Evolutionary conservation across 306 rosid genomes (phyloP).

Genomic region (Cicer judaicum): DNA sequence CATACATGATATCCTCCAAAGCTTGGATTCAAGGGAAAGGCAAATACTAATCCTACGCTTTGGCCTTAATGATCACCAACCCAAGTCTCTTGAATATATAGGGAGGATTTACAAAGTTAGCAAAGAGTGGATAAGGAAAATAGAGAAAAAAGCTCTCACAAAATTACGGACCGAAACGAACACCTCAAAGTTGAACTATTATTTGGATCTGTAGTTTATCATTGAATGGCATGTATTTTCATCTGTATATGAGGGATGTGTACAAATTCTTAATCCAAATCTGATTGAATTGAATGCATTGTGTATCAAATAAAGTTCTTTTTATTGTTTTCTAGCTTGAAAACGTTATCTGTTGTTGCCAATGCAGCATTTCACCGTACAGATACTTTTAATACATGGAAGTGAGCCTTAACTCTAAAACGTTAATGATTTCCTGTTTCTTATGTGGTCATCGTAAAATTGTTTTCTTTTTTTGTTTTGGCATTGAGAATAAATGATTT

Average conservation of each 20-base stretch:
- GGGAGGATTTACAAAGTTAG: slow-evolving; percentile 68
- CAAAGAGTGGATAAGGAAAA: slow-evolving; percentile 73
- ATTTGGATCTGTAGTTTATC: slow-evolving; percentile 56
- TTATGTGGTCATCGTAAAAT: neutral
- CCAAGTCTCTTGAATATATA: slow-evolving; percentile 76
- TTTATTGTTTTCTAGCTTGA: slow-evolving; percentile 11
- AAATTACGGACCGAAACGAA: slow-evolving; percentile 60
- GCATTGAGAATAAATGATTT: no score
- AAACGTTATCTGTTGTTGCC: slow-evolving; percentile 22
- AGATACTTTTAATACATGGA: neutral
- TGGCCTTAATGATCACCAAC: slow-evolving; percentile 67
- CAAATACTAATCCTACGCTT: slow-evolving; percentile 72
- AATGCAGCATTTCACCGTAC: neutral
- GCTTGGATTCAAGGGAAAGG: slow-evolving; percentile 75
- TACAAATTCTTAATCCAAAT: slow-evolving; percentile 37
- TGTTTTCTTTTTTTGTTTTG: neutral
- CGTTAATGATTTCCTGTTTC: neutral
- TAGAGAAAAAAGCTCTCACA: slow-evolving; percentile 73
- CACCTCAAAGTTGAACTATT: slow-evolving; percentile 54
- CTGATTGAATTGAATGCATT: slow-evolving; percentile 26
- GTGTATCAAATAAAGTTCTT: slow-evolving; percentile 16
- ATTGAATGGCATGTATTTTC: slow-evolving; percentile 37
- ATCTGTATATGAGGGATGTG: slow-evolving; percentile 32
- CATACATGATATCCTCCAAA: slow-evolving; percentile 56
- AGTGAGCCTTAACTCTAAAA: slow-evolving; percentile 19